These are phyloP conservation scores for Thraustochytrium sp. DNA, from an alignment of 352 stramenopile species.

Conservation along the genomic window DNA sequence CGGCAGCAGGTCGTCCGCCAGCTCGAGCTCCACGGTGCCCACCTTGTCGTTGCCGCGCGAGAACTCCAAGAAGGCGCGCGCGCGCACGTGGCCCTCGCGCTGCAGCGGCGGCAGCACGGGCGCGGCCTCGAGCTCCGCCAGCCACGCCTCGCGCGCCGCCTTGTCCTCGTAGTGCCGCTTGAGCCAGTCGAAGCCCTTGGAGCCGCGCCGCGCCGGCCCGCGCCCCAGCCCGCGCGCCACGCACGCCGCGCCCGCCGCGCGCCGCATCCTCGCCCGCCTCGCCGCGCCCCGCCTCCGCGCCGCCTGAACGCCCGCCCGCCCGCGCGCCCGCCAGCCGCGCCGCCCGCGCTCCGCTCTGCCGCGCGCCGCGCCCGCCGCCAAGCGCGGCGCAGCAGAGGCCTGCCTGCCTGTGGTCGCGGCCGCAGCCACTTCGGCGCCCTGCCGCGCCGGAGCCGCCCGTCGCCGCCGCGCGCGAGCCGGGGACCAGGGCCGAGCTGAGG, in stretches of 20 bases:
- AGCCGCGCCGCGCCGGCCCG: neutral
- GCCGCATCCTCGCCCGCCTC: neutral
- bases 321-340: no score
- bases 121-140: neutral
- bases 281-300: neutral
- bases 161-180: conserved; percentile 20
- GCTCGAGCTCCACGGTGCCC: conserved; percentile 29
- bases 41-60: neutral
- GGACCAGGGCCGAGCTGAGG: no score
- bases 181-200: conserved; percentile 14
- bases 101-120: neutral
- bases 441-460: no score
- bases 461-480: no score
- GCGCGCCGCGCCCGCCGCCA: no score
- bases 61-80: conserved; percentile 25
- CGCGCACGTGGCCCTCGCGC: neutral
- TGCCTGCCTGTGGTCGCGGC: no score
- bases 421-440: no score
- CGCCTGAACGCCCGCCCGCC: no score
- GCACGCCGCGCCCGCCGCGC: neutral
- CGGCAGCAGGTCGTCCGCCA: conserved; percentile 36
- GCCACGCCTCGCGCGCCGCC: neutral
- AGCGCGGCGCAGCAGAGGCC: no score
- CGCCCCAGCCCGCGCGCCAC: neutral
- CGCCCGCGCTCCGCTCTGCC: no score